Conservation (phyloP, 345 rosid species). For the Pugionium dolabratum region DNA sequence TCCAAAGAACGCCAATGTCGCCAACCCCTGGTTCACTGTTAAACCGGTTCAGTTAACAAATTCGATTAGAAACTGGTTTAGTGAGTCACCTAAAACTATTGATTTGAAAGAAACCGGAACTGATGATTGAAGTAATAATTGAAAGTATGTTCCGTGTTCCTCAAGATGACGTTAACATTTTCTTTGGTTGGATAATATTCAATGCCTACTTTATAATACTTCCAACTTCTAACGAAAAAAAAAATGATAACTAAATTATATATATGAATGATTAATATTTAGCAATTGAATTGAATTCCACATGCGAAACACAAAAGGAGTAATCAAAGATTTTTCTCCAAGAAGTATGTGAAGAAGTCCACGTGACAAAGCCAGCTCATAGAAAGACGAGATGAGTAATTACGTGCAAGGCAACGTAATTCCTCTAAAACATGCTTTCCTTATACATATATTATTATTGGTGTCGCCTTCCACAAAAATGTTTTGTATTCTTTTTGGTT, state of each 20-base stretch:
- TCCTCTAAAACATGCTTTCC: slow-evolving; percentile 43
- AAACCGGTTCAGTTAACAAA: slow-evolving; percentile 23
- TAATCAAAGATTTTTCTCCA: background rate
- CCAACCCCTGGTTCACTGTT: slow-evolving; percentile 95
- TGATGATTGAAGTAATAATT: slow-evolving; percentile 33
- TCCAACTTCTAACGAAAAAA: slow-evolving; percentile 33
- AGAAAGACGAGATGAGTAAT: background rate
- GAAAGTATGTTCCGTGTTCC: slow-evolving; percentile 38
- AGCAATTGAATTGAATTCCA: slow-evolving; percentile 5
- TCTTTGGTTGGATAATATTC: slow-evolving; percentile 36
- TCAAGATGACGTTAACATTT: slow-evolving; percentile 39
- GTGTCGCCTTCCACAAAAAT: slow-evolving; percentile 33
- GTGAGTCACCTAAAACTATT: background rate
- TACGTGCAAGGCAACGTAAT: slow-evolving; percentile 50
- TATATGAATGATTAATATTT: background rate
- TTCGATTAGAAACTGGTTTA: slow-evolving; percentile 24
- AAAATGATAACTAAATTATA: background rate
- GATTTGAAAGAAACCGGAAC: slow-evolving; percentile 36
- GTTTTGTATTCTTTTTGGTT: slow-evolving; percentile 1
- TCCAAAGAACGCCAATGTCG: slow-evolving; percentile 97
- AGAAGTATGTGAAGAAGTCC: slow-evolving; percentile 22
- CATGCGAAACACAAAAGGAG: background rate
- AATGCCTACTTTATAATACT: slow-evolving; percentile 26
- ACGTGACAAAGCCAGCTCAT: background rate
- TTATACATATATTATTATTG: slow-evolving; percentile 3